Conservation (phyloP, 106 monocot species). For the Dendrobium chrysotoxum region DNA sequence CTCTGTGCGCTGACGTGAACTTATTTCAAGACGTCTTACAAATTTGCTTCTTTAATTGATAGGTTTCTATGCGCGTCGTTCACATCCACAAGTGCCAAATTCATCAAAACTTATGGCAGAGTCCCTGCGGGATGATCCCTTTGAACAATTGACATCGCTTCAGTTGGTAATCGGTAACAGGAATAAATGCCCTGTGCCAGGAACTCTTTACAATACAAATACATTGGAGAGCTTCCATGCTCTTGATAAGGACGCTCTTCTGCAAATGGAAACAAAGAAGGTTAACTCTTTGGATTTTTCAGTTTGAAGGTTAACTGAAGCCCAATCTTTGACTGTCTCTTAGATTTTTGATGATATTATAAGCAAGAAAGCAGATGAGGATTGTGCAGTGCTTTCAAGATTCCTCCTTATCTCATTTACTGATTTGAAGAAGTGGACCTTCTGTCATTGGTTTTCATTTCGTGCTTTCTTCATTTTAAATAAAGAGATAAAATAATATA, state of each 20-base stretch:
- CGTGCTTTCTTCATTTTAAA: no score
- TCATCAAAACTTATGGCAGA: constrained; percentile 50
- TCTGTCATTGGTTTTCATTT: constrained; percentile 85
- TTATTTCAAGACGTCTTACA: background rate
- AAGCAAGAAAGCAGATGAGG: no score
- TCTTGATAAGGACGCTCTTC: no score
- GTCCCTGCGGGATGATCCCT: constrained; percentile 41
- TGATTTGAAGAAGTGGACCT: constrained; percentile 87
- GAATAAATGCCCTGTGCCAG: no score
- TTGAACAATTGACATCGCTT: constrained; percentile 10
- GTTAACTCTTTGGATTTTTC: no score
- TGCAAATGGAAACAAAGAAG: no score
- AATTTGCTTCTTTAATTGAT: background rate
- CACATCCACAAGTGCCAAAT: constrained; percentile 46
- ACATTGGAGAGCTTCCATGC: no score
- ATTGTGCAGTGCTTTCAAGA: constrained; percentile 61
- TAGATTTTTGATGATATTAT: no score
- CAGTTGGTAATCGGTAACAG: constrained; percentile 27
- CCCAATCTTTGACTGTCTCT: no score
- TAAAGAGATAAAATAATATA: no score
- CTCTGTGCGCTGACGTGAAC: background rate
- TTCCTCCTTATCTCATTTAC: constrained; percentile 89
- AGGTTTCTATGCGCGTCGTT: constrained; percentile 85
- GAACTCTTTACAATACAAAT: no score
- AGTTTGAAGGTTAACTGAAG: no score